Base-by-base conservation (phyloP, 768 basidiomycete species). In the Leccinum pellstonianum region DNA sequence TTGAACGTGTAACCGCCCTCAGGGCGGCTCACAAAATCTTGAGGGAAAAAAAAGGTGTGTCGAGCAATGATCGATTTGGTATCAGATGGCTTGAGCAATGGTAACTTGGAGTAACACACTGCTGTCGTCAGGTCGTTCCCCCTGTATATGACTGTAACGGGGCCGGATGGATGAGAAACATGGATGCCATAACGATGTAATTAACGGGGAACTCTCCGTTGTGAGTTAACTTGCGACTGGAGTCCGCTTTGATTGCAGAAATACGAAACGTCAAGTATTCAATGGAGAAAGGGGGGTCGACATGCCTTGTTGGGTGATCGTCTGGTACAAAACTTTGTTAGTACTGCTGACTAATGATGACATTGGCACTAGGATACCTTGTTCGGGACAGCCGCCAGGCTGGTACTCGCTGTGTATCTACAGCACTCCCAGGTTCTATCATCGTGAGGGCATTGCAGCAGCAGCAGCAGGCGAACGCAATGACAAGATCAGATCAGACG, bases 131-230 rank as follows among this genome's bases (percentile, higher is more conserved):
- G 55, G 46, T 35, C 57, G 62, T 56, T 58, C 54, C 69, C 69
- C 71, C 71, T 72, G 66, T 49, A 72, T 72, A 73, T 73, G 68
- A 68, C 71, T 72, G 71, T 74, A 72, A 72, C 62, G 61, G 68
- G 71, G 55, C 69, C 59, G 63, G 64, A 61, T 53, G 54, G 57
- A 62, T 41, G 63, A 56, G 48, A 38, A 60, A 59, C 61, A 57
- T 48, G 43, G 12, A 59, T 72, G 70, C 62, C 73, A 74, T 74
- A 70, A 74, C 33, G 43, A 64, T 64, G 66, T 70, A 59, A 68
- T 70, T 62, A 68, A 66, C 70, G 70, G 63, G 60, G 62, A 69
- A 66, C 61, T 64, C 62, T 70, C 56, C 47, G 59, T 48, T 54
- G 55, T 5, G 43, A 60, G 57, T 46, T 46, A 17, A 46, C 43